Conservation (phyloP, 345 rosid species). For the Camelina hispida region DNA sequence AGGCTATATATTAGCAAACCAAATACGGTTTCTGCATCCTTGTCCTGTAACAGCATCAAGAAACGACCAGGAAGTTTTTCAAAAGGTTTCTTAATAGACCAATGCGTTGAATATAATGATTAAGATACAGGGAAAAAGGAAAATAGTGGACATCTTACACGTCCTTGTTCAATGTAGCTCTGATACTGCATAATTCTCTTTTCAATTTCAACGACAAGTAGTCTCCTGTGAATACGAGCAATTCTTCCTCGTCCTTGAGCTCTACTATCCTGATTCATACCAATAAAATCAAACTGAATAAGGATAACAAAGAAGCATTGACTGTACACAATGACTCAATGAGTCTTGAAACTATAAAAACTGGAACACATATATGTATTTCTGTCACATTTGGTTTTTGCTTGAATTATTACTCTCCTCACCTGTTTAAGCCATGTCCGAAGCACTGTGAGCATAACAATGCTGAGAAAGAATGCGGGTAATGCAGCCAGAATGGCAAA, state of each 20-base stretch:
- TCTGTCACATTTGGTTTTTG: constrained; percentile 13
- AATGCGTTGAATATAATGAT: not conserved
- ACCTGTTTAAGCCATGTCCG: constrained; percentile 87
- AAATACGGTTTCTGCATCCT: constrained; percentile 73
- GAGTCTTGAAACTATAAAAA: constrained; percentile 18
- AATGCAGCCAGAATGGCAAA: constrained; percentile 94
- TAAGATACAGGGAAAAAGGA: not conserved
- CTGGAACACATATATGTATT: constrained; percentile 24
- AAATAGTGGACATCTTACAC: constrained; percentile 54
- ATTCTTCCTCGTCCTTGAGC: constrained; percentile 94
- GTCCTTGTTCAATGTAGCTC: constrained; percentile 71
- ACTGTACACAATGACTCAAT: not conserved
- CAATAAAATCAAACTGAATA: constrained; percentile 18
- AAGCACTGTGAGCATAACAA: constrained; percentile 60
- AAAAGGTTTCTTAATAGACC: not conserved
- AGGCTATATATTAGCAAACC: constrained; percentile 79
- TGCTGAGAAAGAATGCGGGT: constrained; percentile 88
- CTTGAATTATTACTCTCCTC: constrained; percentile 18
- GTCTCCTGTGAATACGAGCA: constrained; percentile 82
- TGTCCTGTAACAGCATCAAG: constrained; percentile 55
- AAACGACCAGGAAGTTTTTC: constrained; percentile 18
- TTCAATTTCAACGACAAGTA: constrained; percentile 82
- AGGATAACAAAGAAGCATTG: constrained; percentile 18
- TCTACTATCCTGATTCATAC: constrained; percentile 67
- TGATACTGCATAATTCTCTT: constrained; percentile 83